Percentiles rank a stretch among this genome's conserved stretches.
Conservation (phyloP, 2,329 filamentous ascomycete species). For the Pseudophaeomoniella oleicola region DNA sequence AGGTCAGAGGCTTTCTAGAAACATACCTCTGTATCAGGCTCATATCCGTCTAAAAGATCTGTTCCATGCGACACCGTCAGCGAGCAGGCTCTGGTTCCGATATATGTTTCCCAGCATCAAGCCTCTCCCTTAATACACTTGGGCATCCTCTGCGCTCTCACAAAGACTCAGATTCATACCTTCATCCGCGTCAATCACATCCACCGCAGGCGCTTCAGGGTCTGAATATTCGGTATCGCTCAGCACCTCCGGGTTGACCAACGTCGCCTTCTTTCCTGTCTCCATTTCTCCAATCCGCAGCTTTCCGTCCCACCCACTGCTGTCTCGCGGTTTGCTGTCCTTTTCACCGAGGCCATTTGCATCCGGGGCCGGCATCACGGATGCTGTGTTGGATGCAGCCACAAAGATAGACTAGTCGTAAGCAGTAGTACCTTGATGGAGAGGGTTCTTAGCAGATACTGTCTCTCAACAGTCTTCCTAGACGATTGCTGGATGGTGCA, state of each 20-base stretch:
- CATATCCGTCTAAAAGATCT: constrained; percentile 46
- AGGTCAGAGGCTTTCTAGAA: too few species aligned
- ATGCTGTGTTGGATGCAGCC: too few species aligned
- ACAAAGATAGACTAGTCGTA: too few species aligned
- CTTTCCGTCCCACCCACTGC: constrained; percentile 32
- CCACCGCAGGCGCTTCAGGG: constrained; percentile 49
- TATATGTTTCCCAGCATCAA: too few species aligned
- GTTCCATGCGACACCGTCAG: constrained; percentile 6
- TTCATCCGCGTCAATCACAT: constrained; percentile 70
- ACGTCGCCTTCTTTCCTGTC: constrained; percentile 45
- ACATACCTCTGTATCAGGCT: constrained; percentile 36
- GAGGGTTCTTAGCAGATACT: too few species aligned
- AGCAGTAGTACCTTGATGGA: too few species aligned
- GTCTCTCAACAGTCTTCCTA: too few species aligned
- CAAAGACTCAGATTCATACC: too few species aligned
- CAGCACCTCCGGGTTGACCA: constrained; percentile 67
- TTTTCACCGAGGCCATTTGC: background rate
- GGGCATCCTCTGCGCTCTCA: too few species aligned
- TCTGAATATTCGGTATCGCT: constrained; percentile 79
- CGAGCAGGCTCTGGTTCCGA: too few species aligned
- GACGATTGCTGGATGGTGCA: too few species aligned
- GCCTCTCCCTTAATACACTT: too few species aligned
- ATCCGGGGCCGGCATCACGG: background rate
- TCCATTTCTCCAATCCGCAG: constrained; percentile 27
- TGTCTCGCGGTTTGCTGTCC: constrained; percentile 10